Evolutionary conservation across 768 basidiomycete species (phyloP).

Genomic region (Psilocybe tampanensis): DNA sequence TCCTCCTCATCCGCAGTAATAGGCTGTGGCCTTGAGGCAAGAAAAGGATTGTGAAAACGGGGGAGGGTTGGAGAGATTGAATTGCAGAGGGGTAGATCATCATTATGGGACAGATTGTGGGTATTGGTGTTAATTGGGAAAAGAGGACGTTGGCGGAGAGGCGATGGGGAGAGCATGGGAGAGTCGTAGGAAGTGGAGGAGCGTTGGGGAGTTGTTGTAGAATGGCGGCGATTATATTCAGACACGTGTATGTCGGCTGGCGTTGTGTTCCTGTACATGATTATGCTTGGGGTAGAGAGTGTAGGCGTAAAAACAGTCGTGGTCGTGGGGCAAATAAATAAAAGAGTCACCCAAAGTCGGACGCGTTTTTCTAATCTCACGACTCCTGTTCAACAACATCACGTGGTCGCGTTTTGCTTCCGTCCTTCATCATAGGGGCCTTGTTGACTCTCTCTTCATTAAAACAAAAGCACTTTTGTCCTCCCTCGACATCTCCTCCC

Average conservation of each 20-base stretch:
- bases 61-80: constrained; percentile 45
- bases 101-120: not conserved
- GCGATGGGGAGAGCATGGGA: constrained; percentile 68
- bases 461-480: not conserved
- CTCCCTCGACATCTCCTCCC: too few relatives aligned
- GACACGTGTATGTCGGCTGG: constrained; percentile 27
- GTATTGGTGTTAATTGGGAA: constrained; percentile 31
- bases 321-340: constrained; percentile 33
- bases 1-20: constrained; percentile 58
- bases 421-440: constrained; percentile 5
- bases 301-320: constrained; percentile 32
- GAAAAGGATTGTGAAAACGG: constrained; percentile 30
- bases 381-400: constrained; percentile 43
- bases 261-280: constrained; percentile 30
- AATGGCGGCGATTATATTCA: constrained; percentile 35
- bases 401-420: constrained; percentile 41
- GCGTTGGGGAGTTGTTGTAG: constrained; percentile 38
- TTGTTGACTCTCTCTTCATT: not conserved
- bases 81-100: constrained; percentile 36
- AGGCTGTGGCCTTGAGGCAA: constrained; percentile 43
- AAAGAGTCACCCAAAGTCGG: too few relatives aligned
- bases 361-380: constrained; percentile 38
- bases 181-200: constrained; percentile 51
- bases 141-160: constrained; percentile 48
- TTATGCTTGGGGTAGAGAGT: too few relatives aligned